Evolutionary conservation across 345 rosid species (phyloP), one percentile per base, ranked within the genome.

Genomic region (Pseudoturritis turrita): DNA sequence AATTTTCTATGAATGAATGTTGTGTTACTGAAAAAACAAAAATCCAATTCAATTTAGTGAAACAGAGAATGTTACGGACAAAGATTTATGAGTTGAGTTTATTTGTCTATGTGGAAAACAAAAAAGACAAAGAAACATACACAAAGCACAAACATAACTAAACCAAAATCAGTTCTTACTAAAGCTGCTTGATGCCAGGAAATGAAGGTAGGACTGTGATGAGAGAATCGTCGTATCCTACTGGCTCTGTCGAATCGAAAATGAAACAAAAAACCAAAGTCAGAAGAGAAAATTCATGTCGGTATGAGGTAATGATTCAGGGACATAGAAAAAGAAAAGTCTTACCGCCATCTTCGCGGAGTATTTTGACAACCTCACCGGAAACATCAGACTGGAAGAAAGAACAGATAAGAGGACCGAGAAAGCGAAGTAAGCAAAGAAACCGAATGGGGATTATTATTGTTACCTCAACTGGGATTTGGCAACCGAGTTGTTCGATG

Each of bases 121-220:
- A 25, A 46, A n/a, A 58, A 21, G 35, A 25, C 64, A 44, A 13
- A 33, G 57, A 59, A 58, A 10, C 9, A 50, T 50, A 71, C 61
- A 71, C 0, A 49, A 21, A 71, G 11, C 46, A 62, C 52, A 43
- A 14, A 49, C 59, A 60, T 3, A 7, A 26, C 0, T 8, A 13
- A 59, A 39, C 15, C 22, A 71, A 50, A 50, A 43, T 22, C 10
- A 52, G 31, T 35, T 65, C 11, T 57, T 85, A 89, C 77, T 79
- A 81, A 69, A 88, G 93, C 83, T 83, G 83, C 89, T 92, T 92
- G 68, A 92, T 90, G 35, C 91, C 93, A 9, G 93, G 91, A 73
- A 90, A 88, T 2, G 96, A 89, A 22, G 96, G 96, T 49, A 88
- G 93, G 62, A 92, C 72, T 13, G 85, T 80, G 12, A 92, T 76